A percentile compares a stretch with the other conserved stretches of the same genome.
Evolutionary conservation across 768 basidiomycete genomes (phyloP).

Genomic region (Tephrocybe sp.): DNA sequence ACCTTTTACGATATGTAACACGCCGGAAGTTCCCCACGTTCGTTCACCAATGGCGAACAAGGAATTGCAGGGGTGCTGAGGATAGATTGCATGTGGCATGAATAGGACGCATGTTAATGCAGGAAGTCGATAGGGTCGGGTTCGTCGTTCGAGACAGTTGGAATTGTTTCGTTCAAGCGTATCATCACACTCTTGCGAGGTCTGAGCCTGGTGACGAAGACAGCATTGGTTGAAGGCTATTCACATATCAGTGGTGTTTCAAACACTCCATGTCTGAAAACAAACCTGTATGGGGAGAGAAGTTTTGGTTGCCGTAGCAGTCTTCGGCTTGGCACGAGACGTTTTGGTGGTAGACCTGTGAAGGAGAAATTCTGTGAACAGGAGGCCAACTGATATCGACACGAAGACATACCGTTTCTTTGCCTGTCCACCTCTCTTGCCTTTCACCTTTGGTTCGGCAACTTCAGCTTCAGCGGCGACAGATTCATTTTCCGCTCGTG

Average conservation of each 20-base stretch:
- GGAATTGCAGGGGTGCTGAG: too few species aligned
- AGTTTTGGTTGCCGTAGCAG: background rate
- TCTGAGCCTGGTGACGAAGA: constrained; percentile 1
- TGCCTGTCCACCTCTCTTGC: background rate
- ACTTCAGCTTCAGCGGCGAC: background rate
- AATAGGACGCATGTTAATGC: constrained; percentile 1
- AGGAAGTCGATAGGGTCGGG: constrained; percentile 26
- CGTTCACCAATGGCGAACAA: too few species aligned
- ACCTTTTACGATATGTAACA: too few species aligned
- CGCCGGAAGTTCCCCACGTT: too few species aligned
- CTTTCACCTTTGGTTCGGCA: background rate
- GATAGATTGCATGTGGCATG: too few species aligned
- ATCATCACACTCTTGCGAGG: constrained; percentile 20
- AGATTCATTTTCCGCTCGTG: background rate
- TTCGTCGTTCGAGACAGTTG: constrained; percentile 19
- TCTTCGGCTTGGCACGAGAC: background rate
- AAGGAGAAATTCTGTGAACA: background rate
- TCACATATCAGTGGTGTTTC: too few species aligned
- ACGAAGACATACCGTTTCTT: constrained; percentile 4
- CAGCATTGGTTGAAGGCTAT: background rate
- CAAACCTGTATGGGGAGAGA: background rate
- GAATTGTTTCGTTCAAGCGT: constrained; percentile 19
- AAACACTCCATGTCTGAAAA: too few species aligned
- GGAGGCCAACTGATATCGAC: background rate
- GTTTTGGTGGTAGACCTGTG: background rate